A percentile compares a stretch with the other conserved stretches of the same genome.
phyloP scores from a whole-genome alignment of 2,329 filamentous ascomycete species.

The Byssochlamys sp. region DNA sequence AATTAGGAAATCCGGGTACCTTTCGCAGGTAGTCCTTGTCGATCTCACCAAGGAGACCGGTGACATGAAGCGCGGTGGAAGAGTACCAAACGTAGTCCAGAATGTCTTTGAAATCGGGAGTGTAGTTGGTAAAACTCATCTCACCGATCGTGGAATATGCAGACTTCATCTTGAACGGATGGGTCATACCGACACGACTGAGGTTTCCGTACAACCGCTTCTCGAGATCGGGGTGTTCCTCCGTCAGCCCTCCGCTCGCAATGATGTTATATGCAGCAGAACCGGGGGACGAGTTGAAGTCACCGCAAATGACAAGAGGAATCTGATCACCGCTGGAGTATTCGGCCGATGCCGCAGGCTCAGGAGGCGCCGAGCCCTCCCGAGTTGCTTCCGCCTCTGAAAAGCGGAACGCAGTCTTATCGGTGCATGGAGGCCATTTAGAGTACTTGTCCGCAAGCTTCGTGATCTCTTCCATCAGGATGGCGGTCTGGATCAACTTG shows the following conservation, averaged over 20 bases:
- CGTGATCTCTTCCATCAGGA: conserved; percentile 83
- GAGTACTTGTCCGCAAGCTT: conserved; percentile 79
- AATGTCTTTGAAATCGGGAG: conserved; percentile 79
- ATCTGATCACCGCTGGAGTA: conserved; percentile 81
- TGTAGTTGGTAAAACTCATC: conserved; percentile 91
- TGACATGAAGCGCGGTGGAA: conserved; percentile 75
- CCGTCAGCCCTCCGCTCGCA: conserved; percentile 65
- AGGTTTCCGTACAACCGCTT: conserved; percentile 85
- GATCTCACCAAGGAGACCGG: conserved; percentile 73
- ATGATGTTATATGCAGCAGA: conserved; percentile 90
- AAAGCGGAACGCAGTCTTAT: conserved; percentile 54
- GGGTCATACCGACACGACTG: conserved; percentile 80
- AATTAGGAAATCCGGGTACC: conserved; percentile 85
- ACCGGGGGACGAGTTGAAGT: conserved; percentile 83
- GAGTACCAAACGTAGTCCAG: conserved; percentile 98
- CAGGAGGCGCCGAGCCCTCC: conserved; percentile 38
- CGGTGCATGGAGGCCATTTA: conserved; percentile 66
- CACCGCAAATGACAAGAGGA: conserved; percentile 81
- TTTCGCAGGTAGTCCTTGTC: conserved; percentile 75
- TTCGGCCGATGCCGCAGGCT: conserved; percentile 71
- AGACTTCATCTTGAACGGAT: conserved; percentile 88
- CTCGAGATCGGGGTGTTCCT: conserved; percentile 69
- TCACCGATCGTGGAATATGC: conserved; percentile 78
- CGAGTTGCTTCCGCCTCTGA: conserved; percentile 41
- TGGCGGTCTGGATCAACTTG: conserved; percentile 90